Percentiles rank a stretch among this genome's conserved stretches.
Conservation (phyloP, 805 yeast species). For the Scheffersomyces ergatensis region DNA sequence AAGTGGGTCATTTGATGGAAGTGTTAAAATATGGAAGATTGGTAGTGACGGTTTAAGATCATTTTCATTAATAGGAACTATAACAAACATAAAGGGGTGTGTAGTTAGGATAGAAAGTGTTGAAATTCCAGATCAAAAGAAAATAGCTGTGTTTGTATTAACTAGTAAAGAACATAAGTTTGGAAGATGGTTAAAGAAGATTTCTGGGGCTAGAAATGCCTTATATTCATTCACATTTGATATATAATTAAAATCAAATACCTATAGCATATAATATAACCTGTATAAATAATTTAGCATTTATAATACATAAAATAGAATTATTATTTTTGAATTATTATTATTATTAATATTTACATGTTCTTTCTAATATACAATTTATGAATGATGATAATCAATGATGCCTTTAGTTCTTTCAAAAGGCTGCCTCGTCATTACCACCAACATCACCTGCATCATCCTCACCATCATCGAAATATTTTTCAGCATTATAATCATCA, state of each 20-base stretch:
- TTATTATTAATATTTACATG: neutral
- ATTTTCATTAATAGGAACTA: slow-evolving; percentile 54
- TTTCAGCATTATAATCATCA: slow-evolving; percentile 77
- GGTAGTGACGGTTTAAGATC: slow-evolving; percentile 56
- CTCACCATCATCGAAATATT: slow-evolving; percentile 72
- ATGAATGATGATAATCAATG: neutral
- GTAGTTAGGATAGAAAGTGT: slow-evolving; percentile 63
- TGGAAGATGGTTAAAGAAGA: slow-evolving; percentile 78
- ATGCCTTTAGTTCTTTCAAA: slow-evolving; percentile 40
- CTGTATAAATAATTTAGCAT: neutral
- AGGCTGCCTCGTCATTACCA: slow-evolving; percentile 73
- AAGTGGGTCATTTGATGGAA: slow-evolving; percentile 87
- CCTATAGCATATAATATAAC: neutral
- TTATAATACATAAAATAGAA: no score
- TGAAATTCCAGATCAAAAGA: slow-evolving; percentile 49
- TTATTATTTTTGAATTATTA: no score
- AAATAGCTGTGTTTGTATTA: slow-evolving; percentile 55
- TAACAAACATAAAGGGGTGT: slow-evolving; percentile 65
- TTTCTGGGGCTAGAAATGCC: slow-evolving; percentile 71
- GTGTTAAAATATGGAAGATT: slow-evolving; percentile 74
- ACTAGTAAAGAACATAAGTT: slow-evolving; percentile 82
- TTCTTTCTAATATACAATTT: neutral
- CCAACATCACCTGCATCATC: slow-evolving; percentile 54
- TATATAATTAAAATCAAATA: no score
- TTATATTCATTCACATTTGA: slow-evolving; percentile 40